Conservation (phyloP, 2,329 filamentous ascomycete genomes). For the Verticillium tricorpus region DNA sequence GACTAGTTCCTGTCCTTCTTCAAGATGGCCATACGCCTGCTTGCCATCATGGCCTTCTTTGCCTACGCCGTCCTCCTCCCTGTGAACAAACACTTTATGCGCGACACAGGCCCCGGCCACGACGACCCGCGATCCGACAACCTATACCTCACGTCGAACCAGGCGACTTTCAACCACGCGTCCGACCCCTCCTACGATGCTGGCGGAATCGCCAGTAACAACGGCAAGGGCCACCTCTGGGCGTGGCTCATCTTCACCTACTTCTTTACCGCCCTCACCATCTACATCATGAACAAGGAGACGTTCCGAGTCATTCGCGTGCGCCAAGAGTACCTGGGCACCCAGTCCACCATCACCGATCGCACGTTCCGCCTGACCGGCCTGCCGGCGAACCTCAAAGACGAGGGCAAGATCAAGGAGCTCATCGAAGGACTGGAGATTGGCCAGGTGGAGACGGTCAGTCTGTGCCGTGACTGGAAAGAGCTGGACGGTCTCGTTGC, state of each 20-base stretch:
- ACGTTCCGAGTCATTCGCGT: constrained; percentile 82
- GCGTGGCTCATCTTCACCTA: constrained; percentile 94
- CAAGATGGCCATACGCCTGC: constrained; percentile 86
- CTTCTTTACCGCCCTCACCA: constrained; percentile 75
- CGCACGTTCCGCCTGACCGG: constrained; percentile 88
- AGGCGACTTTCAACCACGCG: background rate
- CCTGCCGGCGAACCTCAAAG: constrained; percentile 73
- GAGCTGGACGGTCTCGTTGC: constrained; percentile 68
- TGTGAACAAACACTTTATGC: constrained; percentile 67
- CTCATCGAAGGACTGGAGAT: constrained; percentile 86
- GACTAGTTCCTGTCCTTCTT: constrained; percentile 81
- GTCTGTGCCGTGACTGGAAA: constrained; percentile 81
- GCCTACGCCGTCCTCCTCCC: constrained; percentile 77
- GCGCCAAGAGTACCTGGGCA: constrained; percentile 86
- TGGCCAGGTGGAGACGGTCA: constrained; percentile 84
- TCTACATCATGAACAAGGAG: constrained; percentile 79
- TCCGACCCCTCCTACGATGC: constrained; percentile 19
- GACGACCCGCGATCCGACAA: background rate
- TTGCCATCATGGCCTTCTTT: constrained; percentile 76
- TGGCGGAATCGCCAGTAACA: constrained; percentile 26
- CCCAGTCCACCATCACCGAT: constrained; percentile 92
- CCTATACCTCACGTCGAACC: background rate
- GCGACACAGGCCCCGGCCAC: constrained; percentile 5
- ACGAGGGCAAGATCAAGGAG: constrained; percentile 77
- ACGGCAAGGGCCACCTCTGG: constrained; percentile 64